A percentile compares a stretch with the other conserved stretches of the same genome.
phyloP scores from a whole-genome alignment of 352 stramenopile species.

The Nothophytophthora sp. region DNA sequence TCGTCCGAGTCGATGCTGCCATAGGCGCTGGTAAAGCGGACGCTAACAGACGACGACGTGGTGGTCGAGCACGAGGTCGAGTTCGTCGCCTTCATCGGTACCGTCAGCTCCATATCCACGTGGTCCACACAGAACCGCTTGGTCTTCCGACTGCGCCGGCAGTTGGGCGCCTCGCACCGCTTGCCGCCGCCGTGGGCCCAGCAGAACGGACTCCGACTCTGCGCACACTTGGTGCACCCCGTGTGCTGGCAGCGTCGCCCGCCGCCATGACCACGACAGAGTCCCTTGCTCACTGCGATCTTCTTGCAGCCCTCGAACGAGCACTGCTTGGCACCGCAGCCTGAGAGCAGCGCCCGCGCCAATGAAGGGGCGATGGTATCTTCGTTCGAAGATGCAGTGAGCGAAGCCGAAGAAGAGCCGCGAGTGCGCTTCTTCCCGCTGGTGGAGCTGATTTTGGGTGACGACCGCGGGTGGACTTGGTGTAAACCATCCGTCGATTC shows the following conservation, averaged over 20 bases:
- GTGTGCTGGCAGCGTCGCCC: slow-evolving; percentile 62
- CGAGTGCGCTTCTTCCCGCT: slow-evolving; percentile 49
- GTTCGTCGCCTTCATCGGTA: slow-evolving; percentile 21
- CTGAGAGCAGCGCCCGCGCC: slow-evolving; percentile 39
- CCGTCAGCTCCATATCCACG: slow-evolving; percentile 60
- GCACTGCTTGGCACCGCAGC: slow-evolving; percentile 69
- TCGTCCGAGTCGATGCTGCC: slow-evolving; percentile 48
- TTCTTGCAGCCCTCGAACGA: slow-evolving; percentile 67
- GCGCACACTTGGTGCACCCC: slow-evolving; percentile 71
- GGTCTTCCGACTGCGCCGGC: slow-evolving; percentile 71
- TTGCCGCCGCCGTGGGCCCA: slow-evolving; percentile 76
- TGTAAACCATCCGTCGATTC: too few relatives aligned
- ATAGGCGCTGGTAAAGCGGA: slow-evolving; percentile 12
- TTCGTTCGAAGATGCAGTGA: slow-evolving; percentile 18
- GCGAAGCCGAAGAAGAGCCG: slow-evolving; percentile 4
- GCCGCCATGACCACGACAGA: slow-evolving; percentile 73
- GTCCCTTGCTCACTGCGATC: slow-evolving; percentile 72
- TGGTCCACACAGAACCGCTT: slow-evolving; percentile 81
- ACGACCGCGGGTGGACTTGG: slow-evolving; percentile 18
- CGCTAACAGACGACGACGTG: slow-evolving; percentile 2
- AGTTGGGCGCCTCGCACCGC: slow-evolving; percentile 68
- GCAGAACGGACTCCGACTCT: slow-evolving; percentile 76
- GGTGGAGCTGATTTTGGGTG: slow-evolving; percentile 4
- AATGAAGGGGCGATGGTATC: slow-evolving; percentile 42
- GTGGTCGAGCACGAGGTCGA: neutral